These are phyloP conservation scores for Ambrosia trifida DNA, from an alignment of 129 eudicot genomes.

Conservation along the genomic window DNA sequence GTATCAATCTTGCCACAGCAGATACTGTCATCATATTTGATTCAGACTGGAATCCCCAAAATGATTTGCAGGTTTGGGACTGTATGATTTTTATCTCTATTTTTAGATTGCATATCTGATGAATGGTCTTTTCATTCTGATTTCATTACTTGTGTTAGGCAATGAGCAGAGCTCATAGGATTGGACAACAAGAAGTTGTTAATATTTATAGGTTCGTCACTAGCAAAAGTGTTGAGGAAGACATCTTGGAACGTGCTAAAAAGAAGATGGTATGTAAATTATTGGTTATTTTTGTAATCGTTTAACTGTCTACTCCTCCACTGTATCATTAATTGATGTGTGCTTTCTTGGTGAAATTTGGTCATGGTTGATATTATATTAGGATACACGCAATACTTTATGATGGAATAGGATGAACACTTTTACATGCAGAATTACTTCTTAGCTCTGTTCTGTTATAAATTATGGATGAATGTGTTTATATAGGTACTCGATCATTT, in stretches of 20 bases:
- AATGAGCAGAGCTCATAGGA: conserved; percentile 68
- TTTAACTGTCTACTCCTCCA: background rate
- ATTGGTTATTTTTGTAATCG: background rate
- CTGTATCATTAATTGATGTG: background rate
- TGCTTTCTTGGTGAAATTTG: background rate
- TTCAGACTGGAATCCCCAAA: conserved; percentile 92
- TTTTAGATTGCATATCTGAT: background rate
- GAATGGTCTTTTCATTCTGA: background rate
- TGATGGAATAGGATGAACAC: no score
- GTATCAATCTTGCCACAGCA: conserved; percentile 97
- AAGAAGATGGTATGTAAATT: conserved; percentile 70
- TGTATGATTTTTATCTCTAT: background rate
- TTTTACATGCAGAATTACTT: background rate
- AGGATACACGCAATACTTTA: no score
- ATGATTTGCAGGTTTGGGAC: conserved; percentile 72
- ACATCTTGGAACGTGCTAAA: conserved; percentile 88
- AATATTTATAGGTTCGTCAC: conserved; percentile 87
- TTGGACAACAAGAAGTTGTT: conserved; percentile 90
- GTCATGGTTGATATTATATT: no score
- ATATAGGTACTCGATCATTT: conserved; percentile 86
- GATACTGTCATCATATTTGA: conserved; percentile 91
- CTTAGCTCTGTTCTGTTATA: background rate
- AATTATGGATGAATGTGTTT: background rate
- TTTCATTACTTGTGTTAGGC: background rate
- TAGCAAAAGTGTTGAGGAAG: conserved; percentile 93